A percentile compares a stretch with the other conserved stretches of the same genome.
These are phyloP conservation scores for Agrocybe pediades DNA, from an alignment of 768 basidiomycete genomes.

Conservation along the genomic window DNA sequence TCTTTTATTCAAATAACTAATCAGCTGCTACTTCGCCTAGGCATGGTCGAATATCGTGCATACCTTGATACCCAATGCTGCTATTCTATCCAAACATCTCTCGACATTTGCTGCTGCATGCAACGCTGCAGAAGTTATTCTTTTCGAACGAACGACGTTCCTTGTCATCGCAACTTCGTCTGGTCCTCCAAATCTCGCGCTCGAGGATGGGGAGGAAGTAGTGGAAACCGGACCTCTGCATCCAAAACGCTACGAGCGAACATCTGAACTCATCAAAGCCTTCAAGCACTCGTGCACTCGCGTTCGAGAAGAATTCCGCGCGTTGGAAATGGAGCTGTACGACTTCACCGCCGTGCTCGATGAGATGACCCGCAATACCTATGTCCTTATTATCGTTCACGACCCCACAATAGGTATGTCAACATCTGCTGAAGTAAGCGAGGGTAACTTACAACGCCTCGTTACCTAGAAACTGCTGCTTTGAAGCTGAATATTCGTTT, in stretches of 20 bases:
- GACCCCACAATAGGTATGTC: conserved; percentile 80
- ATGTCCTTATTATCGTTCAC: conserved; percentile 86
- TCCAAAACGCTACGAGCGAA: conserved; percentile 79
- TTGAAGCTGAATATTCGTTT: conserved; percentile 86
- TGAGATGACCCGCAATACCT: conserved; percentile 91
- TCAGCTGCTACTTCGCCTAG: conserved; percentile 38
- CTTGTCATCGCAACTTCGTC: conserved; percentile 91
- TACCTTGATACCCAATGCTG: conserved; percentile 92
- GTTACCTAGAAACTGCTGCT: conserved; percentile 76
- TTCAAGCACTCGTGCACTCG: conserved; percentile 93
- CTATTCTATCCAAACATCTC: conserved; percentile 86
- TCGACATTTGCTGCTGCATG: conserved; percentile 85
- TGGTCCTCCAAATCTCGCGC: conserved; percentile 35
- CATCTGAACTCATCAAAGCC: conserved; percentile 91
- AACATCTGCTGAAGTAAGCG: neutral
- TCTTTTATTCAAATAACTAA: conserved; percentile 7
- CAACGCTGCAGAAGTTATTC: conserved; percentile 89
- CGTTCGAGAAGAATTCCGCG: conserved; percentile 81
- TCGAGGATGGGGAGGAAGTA: conserved; percentile 23
- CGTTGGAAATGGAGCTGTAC: conserved; percentile 82
- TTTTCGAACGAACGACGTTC: conserved; percentile 97
- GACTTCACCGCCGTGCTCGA: conserved; percentile 91
- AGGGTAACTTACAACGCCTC: neutral
- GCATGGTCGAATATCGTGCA: conserved; percentile 99
- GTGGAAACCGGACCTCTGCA: conserved; percentile 43